Evolutionary conservation across 1,139 yeast genomes (phyloP), one percentile per base, ranked within the genome.

Genomic region (Scheffersomyces insectosa): DNA sequence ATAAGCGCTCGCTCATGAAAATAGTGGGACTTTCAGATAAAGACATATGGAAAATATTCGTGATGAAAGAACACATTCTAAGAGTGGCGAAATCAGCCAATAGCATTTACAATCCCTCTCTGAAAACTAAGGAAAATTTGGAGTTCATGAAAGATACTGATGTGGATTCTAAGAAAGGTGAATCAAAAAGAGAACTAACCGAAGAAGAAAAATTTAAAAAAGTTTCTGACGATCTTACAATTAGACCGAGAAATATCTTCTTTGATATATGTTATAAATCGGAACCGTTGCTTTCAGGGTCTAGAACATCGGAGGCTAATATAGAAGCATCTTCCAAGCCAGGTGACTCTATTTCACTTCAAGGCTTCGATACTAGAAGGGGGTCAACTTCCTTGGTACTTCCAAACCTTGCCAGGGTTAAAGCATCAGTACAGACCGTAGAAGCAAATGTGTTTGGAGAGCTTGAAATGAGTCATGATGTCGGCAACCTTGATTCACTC

Each of bases 21-120:
- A 67, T 93, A 40, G 72, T 87, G 13, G 98, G 97, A 0, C 67
- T 91, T 38, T 76, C 73, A 14, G 87, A 82, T 13, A 75, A 72
- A 11, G 96, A 90, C 41, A 57, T 88, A 16, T 91, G 98, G 98
- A 93, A 91, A 62, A 68, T 93, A 5, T 81, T 83, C 31, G 78
- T 79, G 8, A 57, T 89, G 41, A 72, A 91, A 44, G 84, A 83
- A 36, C 88, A 89, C 54, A 77, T 90, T 6, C 75, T 68, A 52
- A 79, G 83, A 46, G 81, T 85, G 8, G 30, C 37, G 15, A 28
- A 20, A 13, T 32, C 31, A 3, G 37, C 34, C 15, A 31, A 31
- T n/a, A 20, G 34, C 20, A 20, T 15, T 4, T 11, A 30, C 23
- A 31, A 31, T 8, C 11, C 34, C 11, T 31, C 34, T 7, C 43